Percentiles rank a stretch among this genome's conserved stretches.
Evolutionary conservation across 805 yeast genomes (phyloP).

Genomic region (Helenozyma rhizophorensis): DNA sequence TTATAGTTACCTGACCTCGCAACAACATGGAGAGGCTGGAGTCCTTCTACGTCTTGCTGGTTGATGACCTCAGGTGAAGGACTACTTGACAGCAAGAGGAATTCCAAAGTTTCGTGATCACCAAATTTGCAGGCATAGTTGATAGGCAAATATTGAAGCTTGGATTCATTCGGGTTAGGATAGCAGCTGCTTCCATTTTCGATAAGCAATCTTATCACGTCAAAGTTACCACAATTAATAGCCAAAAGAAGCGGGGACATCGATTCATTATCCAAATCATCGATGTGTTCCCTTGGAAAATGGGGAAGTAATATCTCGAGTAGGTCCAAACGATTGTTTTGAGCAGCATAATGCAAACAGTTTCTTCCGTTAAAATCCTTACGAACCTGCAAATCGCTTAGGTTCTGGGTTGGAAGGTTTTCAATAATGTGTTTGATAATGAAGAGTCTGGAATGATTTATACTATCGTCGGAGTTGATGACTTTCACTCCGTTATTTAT

Average conservation of each 20-base stretch:
- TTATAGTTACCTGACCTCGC: slow-evolving; percentile 77
- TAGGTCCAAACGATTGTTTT: slow-evolving; percentile 44
- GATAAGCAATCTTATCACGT: slow-evolving; percentile 28
- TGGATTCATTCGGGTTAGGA: slow-evolving; percentile 44
- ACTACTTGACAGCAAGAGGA: slow-evolving; percentile 45
- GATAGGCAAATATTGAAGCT: slow-evolving; percentile 67
- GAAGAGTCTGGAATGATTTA: slow-evolving; percentile 35
- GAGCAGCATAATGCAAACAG: slow-evolving; percentile 84
- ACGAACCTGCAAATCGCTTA: slow-evolving; percentile 22
- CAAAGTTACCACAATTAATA: slow-evolving; percentile 61
- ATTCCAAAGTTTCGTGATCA: slow-evolving; percentile 61
- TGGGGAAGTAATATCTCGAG: slow-evolving; percentile 38
- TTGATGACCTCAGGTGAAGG: slow-evolving; percentile 25
- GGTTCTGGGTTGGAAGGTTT: slow-evolving; percentile 13
- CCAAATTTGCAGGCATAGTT: slow-evolving; percentile 89
- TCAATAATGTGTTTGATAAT: slow-evolving; percentile 32
- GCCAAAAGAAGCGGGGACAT: slow-evolving; percentile 82
- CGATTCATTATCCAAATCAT: slow-evolving; percentile 63
- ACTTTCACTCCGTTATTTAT: slow-evolving; percentile 43
- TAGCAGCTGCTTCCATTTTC: slow-evolving; percentile 32
- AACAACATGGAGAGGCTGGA: slow-evolving; percentile 81
- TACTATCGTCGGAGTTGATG: slow-evolving; percentile 32
- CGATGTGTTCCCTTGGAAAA: slow-evolving; percentile 36
- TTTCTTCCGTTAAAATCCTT: slow-evolving; percentile 72
- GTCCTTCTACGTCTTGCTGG: slow-evolving; percentile 81